Conservation (phyloP, 2,329 filamentous ascomycete species). For the Xylariaceae sp. region DNA sequence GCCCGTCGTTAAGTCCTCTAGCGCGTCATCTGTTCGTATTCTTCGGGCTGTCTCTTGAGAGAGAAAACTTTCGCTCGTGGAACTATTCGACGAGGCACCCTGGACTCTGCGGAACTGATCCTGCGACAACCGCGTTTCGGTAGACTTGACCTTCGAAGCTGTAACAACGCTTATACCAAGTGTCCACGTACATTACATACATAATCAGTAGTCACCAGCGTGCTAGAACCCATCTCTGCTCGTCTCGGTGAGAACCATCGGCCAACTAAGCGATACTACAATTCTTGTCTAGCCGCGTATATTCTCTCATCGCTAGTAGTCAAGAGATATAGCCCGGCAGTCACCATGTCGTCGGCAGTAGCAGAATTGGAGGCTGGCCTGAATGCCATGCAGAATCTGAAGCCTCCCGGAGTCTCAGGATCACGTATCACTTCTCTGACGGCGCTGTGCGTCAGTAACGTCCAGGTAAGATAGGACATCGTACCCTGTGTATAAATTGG, state of each 20-base stretch:
- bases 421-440: slow-evolving; percentile 88
- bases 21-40: slow-evolving; percentile 15
- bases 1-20: slow-evolving; percentile 4
- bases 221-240: slow-evolving; percentile 23
- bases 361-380: slow-evolving; percentile 85
- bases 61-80: slow-evolving; percentile 7
- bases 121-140: slow-evolving; percentile 14
- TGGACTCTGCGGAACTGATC: slow-evolving; percentile 9
- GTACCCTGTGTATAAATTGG: slow-evolving; percentile 4
- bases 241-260: slow-evolving; percentile 27
- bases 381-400: slow-evolving; percentile 84
- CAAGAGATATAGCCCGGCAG: slow-evolving; percentile 19
- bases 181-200: slow-evolving; percentile 21
- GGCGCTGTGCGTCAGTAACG: slow-evolving; percentile 77
- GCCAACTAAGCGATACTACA: slow-evolving; percentile 23
- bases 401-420: slow-evolving; percentile 89
- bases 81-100: slow-evolving; percentile 14
- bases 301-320: slow-evolving; percentile 26
- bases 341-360: slow-evolving; percentile 72
- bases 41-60: neutral
- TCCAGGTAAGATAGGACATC: slow-evolving; percentile 62
- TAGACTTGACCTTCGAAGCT: slow-evolving; percentile 28
- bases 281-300: slow-evolving; percentile 23
- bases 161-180: slow-evolving; percentile 26
- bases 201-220: slow-evolving; percentile 28